Conservation (phyloP, 2,329 filamentous ascomycete genomes). For the Acephala macrosclerotiorum region DNA sequence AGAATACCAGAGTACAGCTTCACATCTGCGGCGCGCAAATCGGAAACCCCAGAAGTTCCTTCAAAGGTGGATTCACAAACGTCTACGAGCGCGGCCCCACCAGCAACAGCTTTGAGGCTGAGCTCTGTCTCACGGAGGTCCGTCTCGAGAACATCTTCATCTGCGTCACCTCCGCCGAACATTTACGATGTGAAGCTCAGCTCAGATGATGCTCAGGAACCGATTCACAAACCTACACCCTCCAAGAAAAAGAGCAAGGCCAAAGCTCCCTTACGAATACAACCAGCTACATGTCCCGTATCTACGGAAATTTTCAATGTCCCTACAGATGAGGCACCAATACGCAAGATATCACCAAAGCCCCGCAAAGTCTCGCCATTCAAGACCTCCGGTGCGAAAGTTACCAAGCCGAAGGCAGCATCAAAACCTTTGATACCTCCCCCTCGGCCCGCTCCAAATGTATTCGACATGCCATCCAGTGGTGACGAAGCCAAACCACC, state of each 20-base stretch:
- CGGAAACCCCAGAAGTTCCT: conserved; percentile 32
- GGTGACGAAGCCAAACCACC: conserved; percentile 27
- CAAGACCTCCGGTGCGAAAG: not conserved
- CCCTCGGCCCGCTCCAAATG: conserved; percentile 20
- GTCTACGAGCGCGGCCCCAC: conserved; percentile 16
- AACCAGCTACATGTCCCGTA: not conserved
- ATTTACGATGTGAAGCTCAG: conserved; percentile 30
- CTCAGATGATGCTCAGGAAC: conserved; percentile 27
- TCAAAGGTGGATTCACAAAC: not conserved
- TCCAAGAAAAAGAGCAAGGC: not conserved
- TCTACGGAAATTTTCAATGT: conserved; percentile 29
- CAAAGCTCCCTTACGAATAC: conserved; percentile 1
- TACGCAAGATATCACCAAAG: not conserved
- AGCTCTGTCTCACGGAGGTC: conserved; percentile 18
- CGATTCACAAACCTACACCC: not conserved
- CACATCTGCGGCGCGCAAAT: conserved; percentile 29
- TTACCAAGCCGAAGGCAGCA: not conserved
- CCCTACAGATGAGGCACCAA: conserved; percentile 32
- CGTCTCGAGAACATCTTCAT: conserved; percentile 18
- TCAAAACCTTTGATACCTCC: conserved; percentile 8
- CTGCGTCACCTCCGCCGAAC: conserved; percentile 13
- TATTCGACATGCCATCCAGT: conserved; percentile 39
- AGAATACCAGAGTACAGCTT: conserved; percentile 41
- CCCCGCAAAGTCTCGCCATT: not conserved
- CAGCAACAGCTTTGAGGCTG: conserved; percentile 21